Evolutionary conservation across 352 stramenopile genomes (phyloP).

Genomic region (Phytophthora sojae): DNA sequence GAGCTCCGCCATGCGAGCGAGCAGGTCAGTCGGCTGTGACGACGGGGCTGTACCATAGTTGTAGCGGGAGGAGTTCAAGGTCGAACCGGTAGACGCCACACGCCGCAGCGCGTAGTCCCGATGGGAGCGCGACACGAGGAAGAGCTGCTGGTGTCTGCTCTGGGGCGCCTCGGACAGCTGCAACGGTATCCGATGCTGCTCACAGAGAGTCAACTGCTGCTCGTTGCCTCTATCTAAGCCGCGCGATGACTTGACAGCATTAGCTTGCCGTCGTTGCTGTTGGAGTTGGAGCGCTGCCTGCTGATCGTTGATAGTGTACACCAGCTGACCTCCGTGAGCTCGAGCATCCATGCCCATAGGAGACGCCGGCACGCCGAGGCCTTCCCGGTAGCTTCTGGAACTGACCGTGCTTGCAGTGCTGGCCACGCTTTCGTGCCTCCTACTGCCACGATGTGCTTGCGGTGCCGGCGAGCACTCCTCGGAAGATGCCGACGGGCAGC

Average conservation of each 20-base stretch:
- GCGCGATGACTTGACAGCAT: slow-evolving; percentile 19
- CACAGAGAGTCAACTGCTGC: slow-evolving; percentile 25
- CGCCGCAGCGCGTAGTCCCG: slow-evolving; percentile 17
- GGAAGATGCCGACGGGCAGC: slow-evolving; percentile 18
- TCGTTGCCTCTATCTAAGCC: slow-evolving; percentile 9
- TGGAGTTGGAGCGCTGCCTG: slow-evolving; percentile 21
- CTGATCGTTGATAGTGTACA: slow-evolving; percentile 23
- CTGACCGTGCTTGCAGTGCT: slow-evolving; percentile 17
- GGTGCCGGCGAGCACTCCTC: slow-evolving; percentile 12
- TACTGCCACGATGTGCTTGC: background rate
- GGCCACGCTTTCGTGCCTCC: slow-evolving; percentile 6
- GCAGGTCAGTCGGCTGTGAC: slow-evolving; percentile 22
- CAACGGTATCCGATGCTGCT: slow-evolving; percentile 7
- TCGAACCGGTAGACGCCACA: slow-evolving; percentile 19
- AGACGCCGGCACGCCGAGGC: slow-evolving; percentile 4
- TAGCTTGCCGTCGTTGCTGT: slow-evolving; percentile 6
- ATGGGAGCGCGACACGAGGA: background rate
- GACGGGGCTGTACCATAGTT: slow-evolving; percentile 9
- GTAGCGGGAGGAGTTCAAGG: background rate
- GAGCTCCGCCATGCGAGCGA: slow-evolving; percentile 39
- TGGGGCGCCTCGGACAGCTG: slow-evolving; percentile 6
- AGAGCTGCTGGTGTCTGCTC: slow-evolving; percentile 6
- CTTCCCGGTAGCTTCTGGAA: slow-evolving; percentile 6
- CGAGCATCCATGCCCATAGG: slow-evolving; percentile 2
- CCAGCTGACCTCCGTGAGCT: slow-evolving; percentile 11